Conservation (phyloP, 2,329 filamentous ascomycete genomes). For the Colletotrichum camelliae region DNA sequence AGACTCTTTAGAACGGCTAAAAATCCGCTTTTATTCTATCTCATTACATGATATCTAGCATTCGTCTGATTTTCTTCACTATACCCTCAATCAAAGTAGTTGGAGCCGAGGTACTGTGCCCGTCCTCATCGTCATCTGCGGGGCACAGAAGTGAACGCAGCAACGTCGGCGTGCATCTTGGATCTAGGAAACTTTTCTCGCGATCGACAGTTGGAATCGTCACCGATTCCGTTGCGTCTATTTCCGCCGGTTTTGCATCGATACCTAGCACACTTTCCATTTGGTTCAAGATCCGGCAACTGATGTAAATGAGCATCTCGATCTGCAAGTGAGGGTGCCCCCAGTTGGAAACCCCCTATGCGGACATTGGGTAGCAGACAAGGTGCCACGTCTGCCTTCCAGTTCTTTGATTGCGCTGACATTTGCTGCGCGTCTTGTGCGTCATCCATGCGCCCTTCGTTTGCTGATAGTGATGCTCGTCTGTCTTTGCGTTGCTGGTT, state of each 20-base stretch:
- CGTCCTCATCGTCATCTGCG: background rate
- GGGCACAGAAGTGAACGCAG: background rate
- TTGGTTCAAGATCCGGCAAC: background rate
- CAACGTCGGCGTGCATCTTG: background rate
- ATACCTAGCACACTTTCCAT: background rate
- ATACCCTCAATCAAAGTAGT: background rate
- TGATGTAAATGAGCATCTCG: background rate
- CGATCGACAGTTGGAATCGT: rapidly evolving
- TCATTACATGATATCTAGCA: background rate
- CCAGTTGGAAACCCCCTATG: background rate
- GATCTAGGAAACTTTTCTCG: background rate
- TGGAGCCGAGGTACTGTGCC: rapidly evolving
- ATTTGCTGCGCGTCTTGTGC: rapidly evolving
- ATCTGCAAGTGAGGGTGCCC: background rate
- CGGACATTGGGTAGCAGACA: background rate
- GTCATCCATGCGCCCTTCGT: background rate
- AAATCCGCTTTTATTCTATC: rapidly evolving
- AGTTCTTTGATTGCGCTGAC: rapidly evolving
- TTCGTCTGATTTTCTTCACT: background rate
- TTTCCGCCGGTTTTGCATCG: rapidly evolving
- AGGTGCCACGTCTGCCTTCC: rapidly evolving
- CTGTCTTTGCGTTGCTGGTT: background rate
- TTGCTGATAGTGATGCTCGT: rapidly evolving
- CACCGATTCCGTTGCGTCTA: rapidly evolving
- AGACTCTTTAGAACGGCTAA: no score